phyloP scores from a whole-genome alignment of 2,329 filamentous ascomycete species.

The Thelonectria rubi region DNA sequence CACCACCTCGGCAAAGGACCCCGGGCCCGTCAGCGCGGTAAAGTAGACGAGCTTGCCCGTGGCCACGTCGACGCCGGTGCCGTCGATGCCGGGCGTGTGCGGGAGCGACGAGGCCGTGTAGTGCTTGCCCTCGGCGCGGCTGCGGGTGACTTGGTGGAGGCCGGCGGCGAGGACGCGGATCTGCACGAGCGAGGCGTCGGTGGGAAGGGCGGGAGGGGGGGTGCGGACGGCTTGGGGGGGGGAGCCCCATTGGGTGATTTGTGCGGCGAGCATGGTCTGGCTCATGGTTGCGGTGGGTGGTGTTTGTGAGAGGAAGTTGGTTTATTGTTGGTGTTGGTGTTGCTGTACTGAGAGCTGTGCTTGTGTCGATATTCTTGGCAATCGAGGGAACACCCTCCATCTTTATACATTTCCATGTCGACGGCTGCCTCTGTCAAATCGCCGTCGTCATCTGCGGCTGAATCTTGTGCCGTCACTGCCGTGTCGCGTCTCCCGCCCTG shows the following conservation, averaged over 20 bases:
- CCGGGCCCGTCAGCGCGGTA: constrained; percentile 40
- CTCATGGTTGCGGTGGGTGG: constrained; percentile 23
- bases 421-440: background rate
- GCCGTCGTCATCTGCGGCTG: background rate
- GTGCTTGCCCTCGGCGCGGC: constrained; percentile 62
- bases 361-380: background rate
- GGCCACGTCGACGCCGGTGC: constrained; percentile 56
- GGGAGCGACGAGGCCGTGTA: constrained; percentile 60
- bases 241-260: constrained; percentile 52
- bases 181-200: constrained; percentile 50
- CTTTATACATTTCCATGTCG: constrained; percentile 3
- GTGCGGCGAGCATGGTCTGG: constrained; percentile 47
- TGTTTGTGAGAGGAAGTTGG: background rate
- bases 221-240: constrained; percentile 42
- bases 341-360: background rate
- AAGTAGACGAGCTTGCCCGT: constrained; percentile 62
- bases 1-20: constrained; percentile 59
- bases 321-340: background rate
- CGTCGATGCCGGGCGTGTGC: constrained; percentile 62
- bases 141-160: constrained; percentile 62
- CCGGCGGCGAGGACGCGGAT: constrained; percentile 62
- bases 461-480: background rate
- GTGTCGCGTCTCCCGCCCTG: background rate
- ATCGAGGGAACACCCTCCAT: background rate
- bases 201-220: constrained; percentile 48